These are phyloP conservation scores for Neonectria magnoliae DNA, from an alignment of 2,329 filamentous ascomycete genomes.

Conservation along the genomic window DNA sequence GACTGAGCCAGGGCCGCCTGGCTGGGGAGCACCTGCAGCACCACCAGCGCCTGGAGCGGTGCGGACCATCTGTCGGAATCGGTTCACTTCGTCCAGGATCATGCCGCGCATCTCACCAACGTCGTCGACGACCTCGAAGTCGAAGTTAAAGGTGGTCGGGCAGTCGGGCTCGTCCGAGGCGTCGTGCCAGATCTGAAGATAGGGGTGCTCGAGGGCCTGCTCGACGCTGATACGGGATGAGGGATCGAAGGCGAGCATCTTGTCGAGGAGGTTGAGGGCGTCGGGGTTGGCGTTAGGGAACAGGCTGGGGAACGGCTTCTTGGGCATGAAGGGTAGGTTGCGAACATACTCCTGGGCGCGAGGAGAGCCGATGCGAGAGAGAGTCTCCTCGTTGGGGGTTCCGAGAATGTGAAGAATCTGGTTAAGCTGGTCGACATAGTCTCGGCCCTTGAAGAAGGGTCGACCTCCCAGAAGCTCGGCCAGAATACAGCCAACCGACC, in stretches of 20 bases:
- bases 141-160: constrained; percentile 95
- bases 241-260: constrained; percentile 97
- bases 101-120: constrained; percentile 95
- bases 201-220: constrained; percentile 93
- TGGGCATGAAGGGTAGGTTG: constrained; percentile 94
- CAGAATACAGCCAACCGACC: constrained; percentile 98
- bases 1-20: constrained; percentile 54
- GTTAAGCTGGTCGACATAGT: constrained; percentile 99
- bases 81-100: constrained; percentile 93
- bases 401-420: constrained; percentile 98
- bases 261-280: constrained; percentile 92
- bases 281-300: constrained; percentile 97
- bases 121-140: constrained; percentile 97
- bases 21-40: constrained; percentile 47
- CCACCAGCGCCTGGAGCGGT: constrained; percentile 56
- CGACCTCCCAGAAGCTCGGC: constrained; percentile 95
- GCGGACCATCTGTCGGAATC: constrained; percentile 76
- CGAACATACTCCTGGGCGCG: constrained; percentile 98
- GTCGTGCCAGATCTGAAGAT: constrained; percentile 98
- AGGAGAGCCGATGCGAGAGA: constrained; percentile 92
- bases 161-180: constrained; percentile 94
- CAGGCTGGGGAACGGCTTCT: constrained; percentile 86
- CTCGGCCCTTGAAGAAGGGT: constrained; percentile 98
- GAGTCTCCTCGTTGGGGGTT: constrained; percentile 94
- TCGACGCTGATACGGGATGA: constrained; percentile 94